Conservation (phyloP, 495 filamentous ascomycete genomes). For the Penicillium arizonense region DNA sequence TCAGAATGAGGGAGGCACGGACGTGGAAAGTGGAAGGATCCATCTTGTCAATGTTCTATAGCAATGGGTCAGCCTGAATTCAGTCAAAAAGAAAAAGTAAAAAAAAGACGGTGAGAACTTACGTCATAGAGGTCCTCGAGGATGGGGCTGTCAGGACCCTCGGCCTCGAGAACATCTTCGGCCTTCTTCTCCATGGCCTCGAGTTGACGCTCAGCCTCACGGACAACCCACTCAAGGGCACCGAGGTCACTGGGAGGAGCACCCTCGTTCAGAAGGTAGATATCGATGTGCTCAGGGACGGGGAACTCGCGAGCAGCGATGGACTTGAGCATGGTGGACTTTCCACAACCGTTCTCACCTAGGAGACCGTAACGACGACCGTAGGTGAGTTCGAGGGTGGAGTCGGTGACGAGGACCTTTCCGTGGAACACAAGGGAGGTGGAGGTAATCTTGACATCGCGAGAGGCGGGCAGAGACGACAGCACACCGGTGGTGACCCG, state of each 20-base stretch:
- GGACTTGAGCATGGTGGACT: slow-evolving; percentile 93
- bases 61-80: slow-evolving; percentile 27
- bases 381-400: slow-evolving; percentile 89
- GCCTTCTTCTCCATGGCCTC: slow-evolving; percentile 81
- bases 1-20: slow-evolving; percentile 93
- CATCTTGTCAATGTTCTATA: slow-evolving; percentile 96
- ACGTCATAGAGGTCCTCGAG: slow-evolving; percentile 96
- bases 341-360: slow-evolving; percentile 98
- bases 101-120: slow-evolving; percentile 31
- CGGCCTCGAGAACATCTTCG: slow-evolving; percentile 85
- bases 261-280: slow-evolving; percentile 97
- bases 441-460: slow-evolving; percentile 96
- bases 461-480: slow-evolving; percentile 74
- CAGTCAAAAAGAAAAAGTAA: slow-evolving; percentile 3
- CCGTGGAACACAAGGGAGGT: slow-evolving; percentile 95
- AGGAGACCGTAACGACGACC: slow-evolving; percentile 91
- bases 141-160: slow-evolving; percentile 88
- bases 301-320: slow-evolving; percentile 93
- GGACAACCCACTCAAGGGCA: slow-evolving; percentile 95
- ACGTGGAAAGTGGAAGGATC: slow-evolving; percentile 99
- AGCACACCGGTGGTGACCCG: slow-evolving; percentile 98
- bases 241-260: slow-evolving; percentile 86
- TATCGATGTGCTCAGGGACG: slow-evolving; percentile 94
- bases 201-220: slow-evolving; percentile 92
- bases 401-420: slow-evolving; percentile 90